Evolutionary conservation across 177 flowering plant species (phyloP).

Genomic region (Vitis hybrid): DNA sequence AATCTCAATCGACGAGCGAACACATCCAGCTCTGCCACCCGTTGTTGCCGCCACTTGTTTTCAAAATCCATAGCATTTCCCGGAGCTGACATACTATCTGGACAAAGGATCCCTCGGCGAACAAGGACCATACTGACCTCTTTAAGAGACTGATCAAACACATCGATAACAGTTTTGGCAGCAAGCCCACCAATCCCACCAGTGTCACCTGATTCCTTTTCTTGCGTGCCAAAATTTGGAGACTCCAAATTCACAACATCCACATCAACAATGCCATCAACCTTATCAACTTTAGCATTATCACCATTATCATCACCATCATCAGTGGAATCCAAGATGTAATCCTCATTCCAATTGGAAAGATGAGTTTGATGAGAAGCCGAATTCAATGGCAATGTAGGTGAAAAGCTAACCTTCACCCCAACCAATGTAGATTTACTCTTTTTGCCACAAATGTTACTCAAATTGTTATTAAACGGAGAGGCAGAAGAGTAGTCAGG

Average conservation of each 20-base stretch:
- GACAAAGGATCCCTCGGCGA: conserved; percentile 15
- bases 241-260: conserved; percentile 15
- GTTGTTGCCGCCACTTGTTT: conserved; percentile 48
- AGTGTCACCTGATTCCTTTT: not conserved
- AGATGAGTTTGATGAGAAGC: not conserved
- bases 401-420: conserved; percentile 12
- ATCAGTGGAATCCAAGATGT: not conserved
- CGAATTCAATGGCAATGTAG: conserved; percentile 3
- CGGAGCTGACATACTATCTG: conserved; percentile 2
- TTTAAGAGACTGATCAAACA: conserved; percentile 45
- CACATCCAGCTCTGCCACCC: conserved; percentile 51
- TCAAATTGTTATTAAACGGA: conserved; percentile 24
- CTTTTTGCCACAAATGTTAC: not conserved
- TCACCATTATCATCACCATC: conserved; percentile 1
- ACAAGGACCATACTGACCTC: conserved; percentile 31
- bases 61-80: conserved; percentile 20
- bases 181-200: conserved; percentile 16
- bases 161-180: conserved; percentile 40
- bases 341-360: not conserved
- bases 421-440: conserved; percentile 7
- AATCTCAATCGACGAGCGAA: conserved; percentile 54
- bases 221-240: not conserved
- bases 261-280: conserved; percentile 1
- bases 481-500: conserved; percentile 33
- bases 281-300: not conserved